Percentiles rank a stretch among this genome's conserved stretches.
phyloP scores from a whole-genome alignment of 2,329 filamentous ascomycete species.

The Zymoseptoria ardabiliae region DNA sequence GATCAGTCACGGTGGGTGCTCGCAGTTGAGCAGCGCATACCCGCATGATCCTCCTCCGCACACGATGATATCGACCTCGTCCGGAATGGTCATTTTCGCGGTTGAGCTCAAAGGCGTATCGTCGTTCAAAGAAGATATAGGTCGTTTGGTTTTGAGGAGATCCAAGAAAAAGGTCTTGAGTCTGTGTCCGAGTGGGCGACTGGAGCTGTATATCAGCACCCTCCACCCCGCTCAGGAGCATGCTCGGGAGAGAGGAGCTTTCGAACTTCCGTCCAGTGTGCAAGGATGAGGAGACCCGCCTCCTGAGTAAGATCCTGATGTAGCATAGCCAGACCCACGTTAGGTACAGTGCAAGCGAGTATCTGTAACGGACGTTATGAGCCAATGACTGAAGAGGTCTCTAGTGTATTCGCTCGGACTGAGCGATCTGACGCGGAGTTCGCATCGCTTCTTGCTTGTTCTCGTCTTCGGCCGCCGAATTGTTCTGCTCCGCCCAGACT shows the following conservation, averaged over 20 bases:
- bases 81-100: slow-evolving; percentile 54
- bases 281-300: slow-evolving; percentile 12
- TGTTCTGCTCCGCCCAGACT: not conserved
- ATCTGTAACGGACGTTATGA: slow-evolving; percentile 5
- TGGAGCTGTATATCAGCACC: slow-evolving; percentile 19
- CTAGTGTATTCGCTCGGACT: not conserved
- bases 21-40: slow-evolving; percentile 31
- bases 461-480: not conserved
- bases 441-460: not conserved
- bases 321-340: not conserved
- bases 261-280: slow-evolving; percentile 5
- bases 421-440: not conserved
- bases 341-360: not conserved
- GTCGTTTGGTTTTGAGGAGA: not conserved
- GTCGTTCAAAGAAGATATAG: not conserved
- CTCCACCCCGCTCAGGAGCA: slow-evolving; percentile 17
- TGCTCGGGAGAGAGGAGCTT: slow-evolving; percentile 17
- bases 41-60: slow-evolving; percentile 66
- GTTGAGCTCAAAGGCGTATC: not conserved
- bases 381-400: not conserved
- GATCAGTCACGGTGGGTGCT: slow-evolving; percentile 14
- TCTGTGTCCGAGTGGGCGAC: slow-evolving; percentile 4
- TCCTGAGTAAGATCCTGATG: slow-evolving; percentile 11
- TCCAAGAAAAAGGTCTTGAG: slow-evolving; percentile 11
- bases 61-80: slow-evolving; percentile 76